Percentiles rank a stretch among this genome's conserved stretches.
Evolutionary conservation across 108 stramenopile genomes (phyloP).

Genomic region (Poteriospumella lacustris): DNA sequence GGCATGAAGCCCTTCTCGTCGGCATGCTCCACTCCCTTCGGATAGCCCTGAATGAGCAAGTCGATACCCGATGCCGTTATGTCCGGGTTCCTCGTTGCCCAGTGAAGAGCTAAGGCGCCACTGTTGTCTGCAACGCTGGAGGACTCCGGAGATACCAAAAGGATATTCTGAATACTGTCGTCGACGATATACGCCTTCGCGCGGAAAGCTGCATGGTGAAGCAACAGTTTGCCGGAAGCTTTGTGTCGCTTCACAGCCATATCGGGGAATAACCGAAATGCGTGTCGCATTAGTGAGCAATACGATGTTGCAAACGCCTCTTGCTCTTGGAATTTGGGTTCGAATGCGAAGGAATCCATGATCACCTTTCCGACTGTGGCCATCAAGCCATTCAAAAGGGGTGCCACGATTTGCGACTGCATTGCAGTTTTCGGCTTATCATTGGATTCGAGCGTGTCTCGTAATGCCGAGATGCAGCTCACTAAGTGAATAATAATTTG

Average conservation of each 20-base stretch:
- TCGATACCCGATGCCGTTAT: neutral
- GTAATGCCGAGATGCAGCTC: neutral
- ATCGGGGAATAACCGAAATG: neutral
- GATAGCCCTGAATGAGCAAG: neutral
- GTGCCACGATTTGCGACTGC: neutral
- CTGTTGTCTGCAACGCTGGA: neutral
- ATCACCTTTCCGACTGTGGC: neutral
- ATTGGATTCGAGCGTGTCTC: neutral
- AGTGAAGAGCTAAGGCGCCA: slow-evolving; percentile 16
- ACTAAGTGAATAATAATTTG: neutral
- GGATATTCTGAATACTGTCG: neutral
- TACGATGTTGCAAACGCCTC: neutral
- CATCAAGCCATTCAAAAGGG: neutral
- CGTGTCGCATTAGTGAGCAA: neutral
- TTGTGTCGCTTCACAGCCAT: neutral
- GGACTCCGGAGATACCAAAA: neutral
- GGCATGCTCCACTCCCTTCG: neutral
- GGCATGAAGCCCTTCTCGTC: neutral
- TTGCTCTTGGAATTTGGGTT: neutral
- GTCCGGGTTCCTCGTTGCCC: slow-evolving; percentile 3
- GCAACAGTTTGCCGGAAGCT: neutral
- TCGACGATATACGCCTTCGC: neutral
- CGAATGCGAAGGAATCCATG: neutral
- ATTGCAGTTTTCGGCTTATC: too few relatives aligned
- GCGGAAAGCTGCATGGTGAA: neutral